Evolutionary conservation across 1,284 basidiomycete genomes (phyloP), one percentile per base, ranked within the genome.

Genomic region (Pisolithus thermaeus): DNA sequence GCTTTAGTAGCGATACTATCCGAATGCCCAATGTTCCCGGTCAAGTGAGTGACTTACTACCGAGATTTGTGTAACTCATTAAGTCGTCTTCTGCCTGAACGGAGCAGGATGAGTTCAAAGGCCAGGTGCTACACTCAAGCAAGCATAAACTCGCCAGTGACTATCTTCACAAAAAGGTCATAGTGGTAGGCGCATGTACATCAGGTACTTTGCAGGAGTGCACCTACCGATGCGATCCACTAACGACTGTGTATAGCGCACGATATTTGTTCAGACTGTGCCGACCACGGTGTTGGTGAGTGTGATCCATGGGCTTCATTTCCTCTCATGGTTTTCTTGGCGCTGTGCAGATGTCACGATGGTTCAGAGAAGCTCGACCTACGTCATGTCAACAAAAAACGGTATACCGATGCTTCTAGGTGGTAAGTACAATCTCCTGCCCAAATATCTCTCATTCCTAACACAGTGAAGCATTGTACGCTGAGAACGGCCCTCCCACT

Each of bases 111-210:
- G 22, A 42, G 4, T 66, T 65, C 53, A 58, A 57, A 25, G 64
- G 64, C 18, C 59, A 61, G 32, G 46, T 11, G 1, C 7, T 75
- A 4, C 76, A 79, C 57, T 73, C 77, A 12, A 64, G 66, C 7
- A 49, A 62, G 35, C 72, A 70, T 58, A 63, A 55, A 1, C 62
- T 65, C 3, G 73, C 70, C 0, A 58, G 59, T 5, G 65, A 71
- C 40, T 73, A 69, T 59, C 49, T 58, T n/a, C 73, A 72, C 4
- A 77, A 76, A 57, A 69, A 68, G 50, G 75, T 69, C 7, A 59
- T 76, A 16, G 62, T 78, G 9, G 64, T 79, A 2, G 76, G 76
- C 38, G 69, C 72, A 41, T 72, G 72, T 46, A 75, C 67, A 35
- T 73, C 73, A 14, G 69, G 66, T 59, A 54, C 12, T n/a, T 52